Evolutionary conservation across 768 basidiomycete species (phyloP), one percentile per base, ranked within the genome.

Genomic region (Trametes meyenii): DNA sequence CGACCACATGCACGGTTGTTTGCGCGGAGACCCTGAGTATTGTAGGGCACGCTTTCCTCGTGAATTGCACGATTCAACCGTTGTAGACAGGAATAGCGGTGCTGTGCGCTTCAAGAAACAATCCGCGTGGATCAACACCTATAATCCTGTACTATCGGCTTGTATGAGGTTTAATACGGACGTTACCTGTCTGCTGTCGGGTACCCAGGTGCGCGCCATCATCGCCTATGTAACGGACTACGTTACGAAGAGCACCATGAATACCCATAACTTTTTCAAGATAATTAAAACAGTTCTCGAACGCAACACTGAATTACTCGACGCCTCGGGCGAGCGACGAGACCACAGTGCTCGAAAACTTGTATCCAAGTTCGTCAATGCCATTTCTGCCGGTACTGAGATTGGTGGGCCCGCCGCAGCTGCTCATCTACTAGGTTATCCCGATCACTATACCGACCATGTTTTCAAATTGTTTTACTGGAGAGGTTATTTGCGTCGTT

Each of bases 221-320:
- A 53, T 67, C 8, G 52, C 58, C 5, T 67, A 67, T 39, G 60
- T 64, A 3, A 50, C 60, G 12, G 63, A 67, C 46, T 67, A 67
- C 49, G 48, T 67, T n/a, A 57, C 63, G 16, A 67, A 67, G 45
- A 16, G 33, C 2, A 21, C 36, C 1, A 24, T 67, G 26, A 63
- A 61, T 36, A 65, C 66, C 1, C 42, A 64, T 38, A 23, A 50
- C 5, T 36, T 58, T 16, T 57, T 57, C 35, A 24, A 48, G 7
- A 23, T 50, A 7, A 29, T 59, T 3, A 7, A 17, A 3, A 23
- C 45, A 7, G 45, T 46, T 8, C 19, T 46, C 21, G 21, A 46
- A 6, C 5, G 16, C 4, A 21, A 46, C 6, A 5, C 42, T 6
- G 11, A 43, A 6, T 43, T 43, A 43, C 42, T 43, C 11, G 45